These are phyloP conservation scores for Nigrospora oryzae DNA, from an alignment of 2,329 filamentous ascomycete species.

Conservation along the genomic window DNA sequence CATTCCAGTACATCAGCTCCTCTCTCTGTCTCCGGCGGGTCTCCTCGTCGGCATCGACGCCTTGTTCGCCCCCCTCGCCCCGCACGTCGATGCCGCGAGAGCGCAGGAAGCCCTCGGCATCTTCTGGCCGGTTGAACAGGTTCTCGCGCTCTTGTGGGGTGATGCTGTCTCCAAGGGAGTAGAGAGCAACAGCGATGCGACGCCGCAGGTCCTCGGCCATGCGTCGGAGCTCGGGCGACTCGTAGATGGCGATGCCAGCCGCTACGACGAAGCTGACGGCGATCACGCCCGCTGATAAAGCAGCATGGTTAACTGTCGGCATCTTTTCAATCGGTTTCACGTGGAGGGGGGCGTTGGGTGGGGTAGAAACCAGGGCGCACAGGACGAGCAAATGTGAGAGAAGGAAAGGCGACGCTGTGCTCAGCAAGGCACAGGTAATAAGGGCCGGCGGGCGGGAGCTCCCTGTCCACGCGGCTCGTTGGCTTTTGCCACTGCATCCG, in stretches of 20 bases:
- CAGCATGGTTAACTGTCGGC: slow-evolving; percentile 47
- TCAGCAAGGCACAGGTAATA: background rate
- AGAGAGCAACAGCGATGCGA: slow-evolving; percentile 51
- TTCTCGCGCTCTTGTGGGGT: slow-evolving; percentile 40
- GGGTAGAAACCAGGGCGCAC: background rate
- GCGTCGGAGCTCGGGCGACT: slow-evolving; percentile 54
- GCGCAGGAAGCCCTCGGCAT: slow-evolving; percentile 54
- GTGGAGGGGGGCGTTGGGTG: background rate
- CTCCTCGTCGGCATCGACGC: slow-evolving; percentile 55
- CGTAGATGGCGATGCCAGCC: slow-evolving; percentile 52
- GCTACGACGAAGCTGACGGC: slow-evolving; percentile 49
- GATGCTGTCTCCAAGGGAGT: slow-evolving; percentile 50
- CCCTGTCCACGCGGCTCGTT: background rate
- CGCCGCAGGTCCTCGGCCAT: slow-evolving; percentile 53
- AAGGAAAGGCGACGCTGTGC: background rate
- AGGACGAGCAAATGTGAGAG: background rate
- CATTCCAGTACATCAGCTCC: slow-evolving; percentile 60
- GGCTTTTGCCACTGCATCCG: background rate
- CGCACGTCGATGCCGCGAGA: slow-evolving; percentile 29
- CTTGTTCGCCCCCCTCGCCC: slow-evolving; percentile 28
- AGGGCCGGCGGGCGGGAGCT: background rate
- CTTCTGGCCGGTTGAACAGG: slow-evolving; percentile 57
- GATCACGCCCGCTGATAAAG: slow-evolving; percentile 48
- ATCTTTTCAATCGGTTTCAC: slow-evolving; percentile 21
- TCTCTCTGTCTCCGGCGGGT: slow-evolving; percentile 52